A percentile compares a stretch with the other conserved stretches of the same genome.
phyloP scores from a whole-genome alignment of 495 filamentous ascomycete species.

The Xylaria flabelliformis region DNA sequence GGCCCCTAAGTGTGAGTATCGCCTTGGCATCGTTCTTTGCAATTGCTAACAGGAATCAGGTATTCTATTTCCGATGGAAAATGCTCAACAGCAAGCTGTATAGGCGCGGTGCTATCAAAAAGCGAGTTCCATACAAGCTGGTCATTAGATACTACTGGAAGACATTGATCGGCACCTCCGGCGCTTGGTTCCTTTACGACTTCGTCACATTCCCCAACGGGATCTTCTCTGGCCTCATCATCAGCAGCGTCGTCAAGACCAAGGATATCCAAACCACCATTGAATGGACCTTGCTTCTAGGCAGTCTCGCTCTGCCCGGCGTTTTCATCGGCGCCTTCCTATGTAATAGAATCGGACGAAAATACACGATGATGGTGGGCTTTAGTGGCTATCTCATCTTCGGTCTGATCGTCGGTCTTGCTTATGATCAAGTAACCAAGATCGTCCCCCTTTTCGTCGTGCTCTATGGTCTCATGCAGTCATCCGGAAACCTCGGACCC shows the following conservation, averaged over 20 bases:
- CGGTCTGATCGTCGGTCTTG: conserved; percentile 58
- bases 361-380: conserved; percentile 61
- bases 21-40: neutral
- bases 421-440: conserved; percentile 55
- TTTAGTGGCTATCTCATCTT: conserved; percentile 60
- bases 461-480: conserved; percentile 61
- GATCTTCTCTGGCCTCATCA: conserved; percentile 57
- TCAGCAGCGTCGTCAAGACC: conserved; percentile 47
- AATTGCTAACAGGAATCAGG: neutral
- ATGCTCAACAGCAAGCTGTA: conserved; percentile 61
- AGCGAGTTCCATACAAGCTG: conserved; percentile 52
- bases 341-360: conserved; percentile 55
- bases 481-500: conserved; percentile 58
- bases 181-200: conserved; percentile 60
- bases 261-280: conserved; percentile 41
- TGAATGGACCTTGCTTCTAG: conserved; percentile 60
- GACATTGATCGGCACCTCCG: conserved; percentile 54
- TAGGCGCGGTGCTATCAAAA: conserved; percentile 56
- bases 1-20: conserved; percentile 46
- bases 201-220: conserved; percentile 59
- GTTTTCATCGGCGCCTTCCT: conserved; percentile 58
- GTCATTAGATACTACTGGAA: conserved; percentile 57
- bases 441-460: conserved; percentile 61
- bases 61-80: conserved; percentile 59
- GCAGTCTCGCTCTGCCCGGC: conserved; percentile 53